Percentiles rank a stretch among this genome's conserved stretches.
Conservation (phyloP, 176 grass and related monocot genomes). For the Carex kokanica region DNA sequence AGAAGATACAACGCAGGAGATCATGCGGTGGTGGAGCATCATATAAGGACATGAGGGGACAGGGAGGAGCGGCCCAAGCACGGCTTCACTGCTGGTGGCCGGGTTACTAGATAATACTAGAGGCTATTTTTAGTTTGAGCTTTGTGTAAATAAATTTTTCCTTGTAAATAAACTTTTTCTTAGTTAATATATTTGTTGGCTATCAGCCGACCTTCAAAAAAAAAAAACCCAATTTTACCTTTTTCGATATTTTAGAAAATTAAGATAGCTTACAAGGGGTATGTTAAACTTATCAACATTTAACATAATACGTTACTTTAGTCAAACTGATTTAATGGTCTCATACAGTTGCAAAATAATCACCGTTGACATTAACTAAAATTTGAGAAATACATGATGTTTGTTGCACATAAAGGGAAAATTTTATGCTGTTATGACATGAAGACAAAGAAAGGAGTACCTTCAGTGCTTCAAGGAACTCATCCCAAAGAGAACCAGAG, state of each 20-base stretch:
- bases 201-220: no score
- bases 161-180: no score
- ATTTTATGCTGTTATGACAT: neutral
- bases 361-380: neutral
- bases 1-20: no score
- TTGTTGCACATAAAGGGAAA: neutral
- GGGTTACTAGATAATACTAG: no score
- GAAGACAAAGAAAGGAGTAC: slow-evolving; percentile 35
- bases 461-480: slow-evolving; percentile 73
- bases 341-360: slow-evolving; percentile 13
- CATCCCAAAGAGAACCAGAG: slow-evolving; percentile 83
- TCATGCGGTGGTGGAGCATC: no score
- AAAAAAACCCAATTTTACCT: neutral
- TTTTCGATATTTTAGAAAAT: neutral
- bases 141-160: no score
- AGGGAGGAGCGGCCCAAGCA: no score
- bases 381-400: neutral
- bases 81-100: no score
- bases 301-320: neutral
- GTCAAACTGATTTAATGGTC: neutral
- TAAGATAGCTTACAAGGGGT: neutral
- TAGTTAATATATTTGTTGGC: no score
- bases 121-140: no score
- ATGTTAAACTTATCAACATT: neutral
- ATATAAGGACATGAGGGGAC: no score